Conservation (phyloP, 1,139 yeast genomes). For the Taiozyma sp. region DNA sequence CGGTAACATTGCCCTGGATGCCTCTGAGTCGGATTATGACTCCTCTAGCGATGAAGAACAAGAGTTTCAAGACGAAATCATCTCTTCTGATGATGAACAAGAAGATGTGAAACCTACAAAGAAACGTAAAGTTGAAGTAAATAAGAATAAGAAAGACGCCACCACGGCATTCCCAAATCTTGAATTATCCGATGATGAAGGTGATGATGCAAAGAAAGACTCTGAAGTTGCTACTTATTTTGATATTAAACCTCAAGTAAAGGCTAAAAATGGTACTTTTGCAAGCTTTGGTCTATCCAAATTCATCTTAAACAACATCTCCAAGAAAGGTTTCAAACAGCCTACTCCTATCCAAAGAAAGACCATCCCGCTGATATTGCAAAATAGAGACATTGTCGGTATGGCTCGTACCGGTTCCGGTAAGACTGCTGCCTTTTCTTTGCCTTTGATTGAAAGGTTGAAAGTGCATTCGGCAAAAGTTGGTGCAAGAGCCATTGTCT, state of each 20-base stretch:
- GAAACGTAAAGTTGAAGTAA: slow-evolving; percentile 24
- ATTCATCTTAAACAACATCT: slow-evolving; percentile 61
- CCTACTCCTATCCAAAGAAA: slow-evolving; percentile 98
- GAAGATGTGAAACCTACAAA: slow-evolving; percentile 27
- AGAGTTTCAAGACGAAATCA: slow-evolving; percentile 56
- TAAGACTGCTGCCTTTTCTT: slow-evolving; percentile 95
- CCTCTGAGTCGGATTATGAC: slow-evolving; percentile 18
- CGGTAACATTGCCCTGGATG: slow-evolving; percentile 49
- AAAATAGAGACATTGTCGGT: slow-evolving; percentile 92
- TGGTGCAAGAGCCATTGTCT: slow-evolving; percentile 83
- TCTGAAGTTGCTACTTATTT: slow-evolving; percentile 43
- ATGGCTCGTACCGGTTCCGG: slow-evolving; percentile 99
- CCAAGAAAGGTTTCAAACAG: slow-evolving; percentile 83
- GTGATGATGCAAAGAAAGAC: slow-evolving; percentile 28
- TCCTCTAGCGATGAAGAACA: slow-evolving; percentile 34
- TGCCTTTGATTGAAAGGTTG: slow-evolving; percentile 85
- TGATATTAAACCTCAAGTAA: slow-evolving; percentile 43
- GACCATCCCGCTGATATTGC: slow-evolving; percentile 85
- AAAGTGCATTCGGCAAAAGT: slow-evolving; percentile 81
- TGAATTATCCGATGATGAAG: slow-evolving; percentile 62
- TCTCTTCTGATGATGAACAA: slow-evolving; percentile 35
- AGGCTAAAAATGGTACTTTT: slow-evolving; percentile 79
- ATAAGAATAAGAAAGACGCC: slow-evolving; percentile 6
- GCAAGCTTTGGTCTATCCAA: slow-evolving; percentile 88
- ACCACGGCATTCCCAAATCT: slow-evolving; percentile 50